Base-by-base conservation (phyloP, 1,139 yeast species). In the Scheffersomyces stambukii region DNA sequence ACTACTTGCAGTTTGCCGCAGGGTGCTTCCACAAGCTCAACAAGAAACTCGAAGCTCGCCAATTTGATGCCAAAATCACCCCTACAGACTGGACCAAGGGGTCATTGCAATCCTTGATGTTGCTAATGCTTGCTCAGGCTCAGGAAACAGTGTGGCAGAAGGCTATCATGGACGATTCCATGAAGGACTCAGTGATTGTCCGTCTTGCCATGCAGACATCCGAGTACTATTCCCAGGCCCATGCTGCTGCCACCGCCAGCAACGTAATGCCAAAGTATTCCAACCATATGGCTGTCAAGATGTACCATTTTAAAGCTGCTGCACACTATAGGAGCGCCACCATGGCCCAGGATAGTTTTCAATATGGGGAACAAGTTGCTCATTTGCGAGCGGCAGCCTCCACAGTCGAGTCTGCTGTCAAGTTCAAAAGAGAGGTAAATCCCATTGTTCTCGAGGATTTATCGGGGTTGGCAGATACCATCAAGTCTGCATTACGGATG, bases 91-190 rank as follows among this genome's bases (percentile, higher is more conserved):
- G 63, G 16, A 52, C 55, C 6, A 12, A 16, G 4, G 47, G 47
- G 5, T 57, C 70, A 1, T 36, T 62, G 5, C 36, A 36, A 13
- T 55, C 60, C 25, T 46, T 67, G 17, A 46, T 46, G 27, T 40
- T 40, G n/a, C 43, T 86, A 13, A 74, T 76, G 73, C 49, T 83
- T 22, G 94, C 94, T 0, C 95, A 86, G 45, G 93, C 96, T 0
- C 96, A 88, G 51, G 96, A 89, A 48, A 67, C 76, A 8, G 77
- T 81, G 32, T 88, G 96, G 95, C 77, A 72, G 29, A 79, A 79
- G 45, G 89, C 95, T 0, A 55, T 73, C 1, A 30, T 42, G 5
- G 52, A 59, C 20, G 70, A 69, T n/a, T 59, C 64, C 3, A 53
- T 77, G 46, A 81, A 79, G 45, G 77, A 82, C 46, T 60, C 80